Evolutionary conservation across 1,284 basidiomycete species (phyloP).

Genomic region (Trichosporon inkin): DNA sequence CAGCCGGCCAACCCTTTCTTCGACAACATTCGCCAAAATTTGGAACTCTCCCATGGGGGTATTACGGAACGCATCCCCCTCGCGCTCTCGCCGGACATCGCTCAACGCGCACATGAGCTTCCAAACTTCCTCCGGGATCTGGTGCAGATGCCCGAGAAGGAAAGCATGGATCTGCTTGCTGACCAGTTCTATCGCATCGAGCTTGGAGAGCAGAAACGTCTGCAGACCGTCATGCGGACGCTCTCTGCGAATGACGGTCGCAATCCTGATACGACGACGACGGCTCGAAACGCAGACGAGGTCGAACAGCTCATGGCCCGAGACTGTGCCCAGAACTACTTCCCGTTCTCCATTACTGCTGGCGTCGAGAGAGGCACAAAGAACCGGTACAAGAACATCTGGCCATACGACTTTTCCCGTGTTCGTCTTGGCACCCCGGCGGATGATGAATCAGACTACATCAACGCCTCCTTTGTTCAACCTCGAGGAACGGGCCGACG

Average conservation of each 20-base stretch:
- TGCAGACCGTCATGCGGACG: conserved; percentile 81
- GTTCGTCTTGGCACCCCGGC: conserved; percentile 61
- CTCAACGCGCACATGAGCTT: conserved; percentile 64
- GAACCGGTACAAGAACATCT: conserved; percentile 86
- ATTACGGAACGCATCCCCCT: conserved; percentile 77
- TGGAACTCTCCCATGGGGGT: conserved; percentile 77
- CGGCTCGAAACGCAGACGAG: conserved; percentile 20
- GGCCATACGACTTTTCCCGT: conserved; percentile 79
- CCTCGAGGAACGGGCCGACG: conserved; percentile 70
- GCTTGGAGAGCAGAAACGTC: conserved; percentile 78
- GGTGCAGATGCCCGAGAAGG: conserved; percentile 59
- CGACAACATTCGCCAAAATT: conserved; percentile 91
- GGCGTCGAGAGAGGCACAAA: conserved; percentile 92
- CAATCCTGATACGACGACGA: not conserved
- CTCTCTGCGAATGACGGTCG: conserved; percentile 11
- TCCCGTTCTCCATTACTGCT: conserved; percentile 88
- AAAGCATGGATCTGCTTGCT: conserved; percentile 53
- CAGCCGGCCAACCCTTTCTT: conserved; percentile 78
- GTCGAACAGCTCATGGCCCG: conserved; percentile 25
- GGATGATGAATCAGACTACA: conserved; percentile 72
- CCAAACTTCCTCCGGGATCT: conserved; percentile 78
- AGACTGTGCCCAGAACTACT: conserved; percentile 49
- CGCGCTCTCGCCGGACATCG: conserved; percentile 61
- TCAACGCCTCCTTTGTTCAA: conserved; percentile 88
- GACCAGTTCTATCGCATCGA: conserved; percentile 85